A percentile compares a stretch with the other conserved stretches of the same genome.
These are phyloP conservation scores for Fusarium verrucosum DNA, from an alignment of 2,329 filamentous ascomycete genomes.

Conservation along the genomic window DNA sequence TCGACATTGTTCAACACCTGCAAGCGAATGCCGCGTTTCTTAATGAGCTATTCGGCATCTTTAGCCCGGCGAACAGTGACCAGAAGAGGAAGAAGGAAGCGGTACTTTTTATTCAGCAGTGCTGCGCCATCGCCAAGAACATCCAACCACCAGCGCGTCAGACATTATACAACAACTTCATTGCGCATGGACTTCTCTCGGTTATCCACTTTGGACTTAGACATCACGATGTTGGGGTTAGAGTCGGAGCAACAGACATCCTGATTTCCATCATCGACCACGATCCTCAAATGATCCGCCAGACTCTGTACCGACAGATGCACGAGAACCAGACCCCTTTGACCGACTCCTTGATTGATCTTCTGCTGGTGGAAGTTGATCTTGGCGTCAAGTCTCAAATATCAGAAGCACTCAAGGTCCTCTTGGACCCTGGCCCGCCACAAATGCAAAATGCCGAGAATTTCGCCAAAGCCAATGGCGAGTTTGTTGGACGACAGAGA, in stretches of 20 bases:
- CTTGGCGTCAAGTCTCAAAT: constrained; percentile 95
- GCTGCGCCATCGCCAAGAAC: constrained; percentile 92
- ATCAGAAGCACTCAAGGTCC: constrained; percentile 91
- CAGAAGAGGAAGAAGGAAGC: constrained; percentile 87
- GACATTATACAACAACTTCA: constrained; percentile 88
- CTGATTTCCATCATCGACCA: constrained; percentile 95
- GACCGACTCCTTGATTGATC: constrained; percentile 91
- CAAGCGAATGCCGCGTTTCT: constrained; percentile 82
- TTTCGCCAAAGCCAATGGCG: constrained; percentile 71
- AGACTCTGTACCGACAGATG: constrained; percentile 91
- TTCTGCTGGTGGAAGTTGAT: constrained; percentile 90
- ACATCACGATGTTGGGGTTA: constrained; percentile 82
- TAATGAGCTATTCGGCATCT: constrained; percentile 87
- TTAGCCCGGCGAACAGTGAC: constrained; percentile 71
- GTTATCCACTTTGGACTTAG: constrained; percentile 93
- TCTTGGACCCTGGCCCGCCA: constrained; percentile 75
- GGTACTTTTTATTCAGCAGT: constrained; percentile 96
- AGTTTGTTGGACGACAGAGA: constrained; percentile 72
- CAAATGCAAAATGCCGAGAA: constrained; percentile 61
- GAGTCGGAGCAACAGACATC: constrained; percentile 93
- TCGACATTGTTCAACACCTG: constrained; percentile 96
- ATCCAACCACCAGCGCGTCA: constrained; percentile 84
- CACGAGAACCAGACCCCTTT: constrained; percentile 85
- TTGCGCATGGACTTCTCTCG: constrained; percentile 83
- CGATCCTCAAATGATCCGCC: constrained; percentile 91